Evolutionary conservation across 2,329 filamentous ascomycete genomes (phyloP), one percentile per base, ranked within the genome.

Genomic region (Beauveria bassiana): DNA sequence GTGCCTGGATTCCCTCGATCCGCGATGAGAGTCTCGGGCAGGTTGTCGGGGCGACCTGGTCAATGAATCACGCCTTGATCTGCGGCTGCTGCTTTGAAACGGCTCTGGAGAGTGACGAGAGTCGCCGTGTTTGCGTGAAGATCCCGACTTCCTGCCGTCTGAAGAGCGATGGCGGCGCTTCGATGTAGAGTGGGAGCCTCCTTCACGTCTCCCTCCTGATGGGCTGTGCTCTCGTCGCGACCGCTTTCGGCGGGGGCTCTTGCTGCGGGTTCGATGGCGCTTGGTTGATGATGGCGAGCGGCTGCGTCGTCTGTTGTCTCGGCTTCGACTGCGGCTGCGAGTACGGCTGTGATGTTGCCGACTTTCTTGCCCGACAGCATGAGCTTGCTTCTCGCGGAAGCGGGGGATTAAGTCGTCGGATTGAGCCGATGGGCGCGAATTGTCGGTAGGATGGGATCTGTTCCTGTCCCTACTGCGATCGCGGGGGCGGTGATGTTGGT

Each of bases 181-280:
- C 1, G 68, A 68, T 2, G 67, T 61, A 31, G 67, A 69, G 55
- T 77, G 75, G 61, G 73, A 74, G 64, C 75, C 75, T 63, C 73
- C 74, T 62, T 74, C 74, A 55, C 73, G 72, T 50, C 70, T 72
- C 60, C 72, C 72, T 71, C 75, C 75, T 66, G 78, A 77, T 24
- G 72, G 69, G 53, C 73, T 74, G 53, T 70, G 67, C 4, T 70
- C 67, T 63, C 71, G 69, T 63, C 71, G 72, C 20, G 72, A 75
- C 70, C 69, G 76, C 67, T 80, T 80, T 28, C 74, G 71, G 55
- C 73, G 74, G 38, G 72, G 68, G 2, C 78, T 73, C n/a, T 69
- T 74, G 53, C 75, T 79, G 56, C 73, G 73, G 62, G 73, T 79
- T 62, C 78, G 73, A 53, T 73, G 71, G 56, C 78, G 72, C 66